Conservation (phyloP, 257 asterid genomes). For the Capsicum rhomboideum region DNA sequence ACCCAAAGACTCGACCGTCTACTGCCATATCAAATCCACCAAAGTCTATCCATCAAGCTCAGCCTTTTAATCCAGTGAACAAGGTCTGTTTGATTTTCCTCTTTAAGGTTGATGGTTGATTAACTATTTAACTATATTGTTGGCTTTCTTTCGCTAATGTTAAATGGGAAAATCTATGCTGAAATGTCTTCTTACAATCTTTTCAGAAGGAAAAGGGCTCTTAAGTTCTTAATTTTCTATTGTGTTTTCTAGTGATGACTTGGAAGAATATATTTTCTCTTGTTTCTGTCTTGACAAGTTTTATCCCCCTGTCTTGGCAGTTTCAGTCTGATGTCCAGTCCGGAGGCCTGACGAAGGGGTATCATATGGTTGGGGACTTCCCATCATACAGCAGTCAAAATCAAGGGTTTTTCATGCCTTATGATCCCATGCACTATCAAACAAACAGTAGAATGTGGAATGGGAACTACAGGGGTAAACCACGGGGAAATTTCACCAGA, state of each 20-base stretch:
- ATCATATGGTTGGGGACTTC: slow-evolving; percentile 33
- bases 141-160: not conserved
- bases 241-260: not conserved
- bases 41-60: slow-evolving; percentile 41
- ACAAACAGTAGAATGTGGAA: slow-evolving; percentile 38
- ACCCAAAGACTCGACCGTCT: slow-evolving; percentile 34
- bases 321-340: slow-evolving; percentile 46
- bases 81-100: slow-evolving; percentile 30
- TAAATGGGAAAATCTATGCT: not conserved
- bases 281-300: not conserved
- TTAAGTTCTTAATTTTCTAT: not conserved
- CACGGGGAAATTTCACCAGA: slow-evolving; percentile 35
- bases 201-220: not conserved
- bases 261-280: not conserved
- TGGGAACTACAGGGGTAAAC: slow-evolving; percentile 33
- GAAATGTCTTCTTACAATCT: not conserved
- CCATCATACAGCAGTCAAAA: slow-evolving; percentile 32
- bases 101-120: not conserved
- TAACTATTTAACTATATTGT: not conserved
- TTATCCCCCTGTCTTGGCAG: slow-evolving; percentile 19
- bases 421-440: slow-evolving; percentile 34
- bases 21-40: slow-evolving; percentile 22
- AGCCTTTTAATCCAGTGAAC: slow-evolving; percentile 36
- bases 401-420: slow-evolving; percentile 31
- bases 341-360: slow-evolving; percentile 30